These are phyloP conservation scores for Larix sibirica DNA, from an alignment of 83 land plant species.

Conservation along the genomic window DNA sequence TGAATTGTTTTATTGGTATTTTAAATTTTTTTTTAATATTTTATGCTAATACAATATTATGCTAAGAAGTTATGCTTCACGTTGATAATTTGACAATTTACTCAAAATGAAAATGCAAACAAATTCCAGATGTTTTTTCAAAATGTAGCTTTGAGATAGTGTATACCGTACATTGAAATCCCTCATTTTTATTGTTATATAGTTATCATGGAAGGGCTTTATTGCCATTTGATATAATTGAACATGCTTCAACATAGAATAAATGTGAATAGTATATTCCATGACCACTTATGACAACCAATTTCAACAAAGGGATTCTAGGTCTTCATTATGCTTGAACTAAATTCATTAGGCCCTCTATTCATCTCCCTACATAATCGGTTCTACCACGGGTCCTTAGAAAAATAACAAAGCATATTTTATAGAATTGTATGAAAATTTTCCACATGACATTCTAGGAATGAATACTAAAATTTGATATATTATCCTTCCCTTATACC, in stretches of 20 bases:
- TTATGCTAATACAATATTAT: no score
- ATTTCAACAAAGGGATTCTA: no score
- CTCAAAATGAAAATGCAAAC: no score
- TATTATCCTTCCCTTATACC: background rate
- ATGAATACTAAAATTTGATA: background rate
- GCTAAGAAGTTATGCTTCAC: no score
- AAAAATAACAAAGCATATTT: background rate
- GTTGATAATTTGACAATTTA: no score
- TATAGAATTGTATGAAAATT: background rate
- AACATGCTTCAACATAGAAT: background rate
- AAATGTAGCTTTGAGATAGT: no score
- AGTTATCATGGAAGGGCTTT: background rate
- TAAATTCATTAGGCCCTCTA: background rate
- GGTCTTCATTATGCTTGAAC: no score
- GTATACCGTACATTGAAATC: no score
- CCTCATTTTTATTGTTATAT: no score
- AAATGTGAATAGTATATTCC: background rate
- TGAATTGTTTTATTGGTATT: no score
- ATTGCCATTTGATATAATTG: background rate
- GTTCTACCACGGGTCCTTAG: background rate
- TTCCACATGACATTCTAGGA: background rate
- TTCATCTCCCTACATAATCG: background rate
- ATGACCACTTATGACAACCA: background rate
- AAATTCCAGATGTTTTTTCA: no score
- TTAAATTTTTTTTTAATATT: no score